Evolutionary conservation across 192 early-diverging fungal genomes (phyloP).

Genomic region (Coemansia sp.): DNA sequence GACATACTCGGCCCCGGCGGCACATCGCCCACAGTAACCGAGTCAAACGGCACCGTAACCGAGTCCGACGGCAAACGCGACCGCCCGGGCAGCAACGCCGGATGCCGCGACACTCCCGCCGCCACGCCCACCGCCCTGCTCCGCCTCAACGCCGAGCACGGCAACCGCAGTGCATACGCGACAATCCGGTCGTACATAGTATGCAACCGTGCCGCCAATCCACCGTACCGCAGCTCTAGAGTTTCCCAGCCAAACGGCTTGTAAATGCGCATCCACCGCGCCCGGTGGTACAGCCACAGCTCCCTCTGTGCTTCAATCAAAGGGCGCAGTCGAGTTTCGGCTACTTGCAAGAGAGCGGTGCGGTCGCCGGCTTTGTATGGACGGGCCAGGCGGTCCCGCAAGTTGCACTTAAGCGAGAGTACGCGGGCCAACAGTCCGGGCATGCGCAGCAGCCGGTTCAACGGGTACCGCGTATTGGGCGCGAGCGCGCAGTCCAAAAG

Average conservation of each 20-base stretch:
- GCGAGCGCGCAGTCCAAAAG: conserved; percentile 55
- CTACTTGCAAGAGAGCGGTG: conserved; percentile 57
- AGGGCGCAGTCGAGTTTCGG: conserved; percentile 56
- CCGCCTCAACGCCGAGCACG: conserved; percentile 22
- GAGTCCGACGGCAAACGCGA: conserved; percentile 28
- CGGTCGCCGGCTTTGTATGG: conserved; percentile 62
- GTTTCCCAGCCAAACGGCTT: conserved; percentile 88
- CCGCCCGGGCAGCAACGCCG: conserved; percentile 25
- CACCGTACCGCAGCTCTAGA: conserved; percentile 81
- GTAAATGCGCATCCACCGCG: conserved; percentile 73
- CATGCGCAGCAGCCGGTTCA: conserved; percentile 68
- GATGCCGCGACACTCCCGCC: conserved; percentile 44
- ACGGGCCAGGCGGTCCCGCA: conserved; percentile 61
- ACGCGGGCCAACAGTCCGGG: conserved; percentile 67
- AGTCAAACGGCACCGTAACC: neutral
- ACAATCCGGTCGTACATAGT: conserved; percentile 71
- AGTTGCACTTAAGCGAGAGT: conserved; percentile 66
- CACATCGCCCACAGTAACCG: neutral
- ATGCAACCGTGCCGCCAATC: conserved; percentile 60
- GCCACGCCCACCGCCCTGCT: conserved; percentile 50
- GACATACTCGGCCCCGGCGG: conserved; percentile 40
- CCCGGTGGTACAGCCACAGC: conserved; percentile 79
- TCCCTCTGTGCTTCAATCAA: conserved; percentile 65
- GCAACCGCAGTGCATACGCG: conserved; percentile 49
- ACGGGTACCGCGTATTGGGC: conserved; percentile 55